Evolutionary conservation across 306 rosid species (phyloP).

Genomic region (Gynostemma pentaphyllum): DNA sequence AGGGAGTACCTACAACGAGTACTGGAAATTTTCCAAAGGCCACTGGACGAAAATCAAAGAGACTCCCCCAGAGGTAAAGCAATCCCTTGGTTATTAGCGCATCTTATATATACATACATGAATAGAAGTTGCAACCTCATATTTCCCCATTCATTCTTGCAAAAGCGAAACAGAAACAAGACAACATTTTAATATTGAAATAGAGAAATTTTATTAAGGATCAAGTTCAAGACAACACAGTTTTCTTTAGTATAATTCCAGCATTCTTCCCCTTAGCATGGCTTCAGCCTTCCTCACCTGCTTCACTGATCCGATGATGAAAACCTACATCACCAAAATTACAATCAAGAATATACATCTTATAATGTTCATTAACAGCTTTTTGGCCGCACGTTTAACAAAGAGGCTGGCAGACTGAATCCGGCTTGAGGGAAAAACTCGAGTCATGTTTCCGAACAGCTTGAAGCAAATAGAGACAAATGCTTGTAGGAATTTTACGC

Average conservation of each 20-base stretch:
- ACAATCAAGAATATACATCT: background rate
- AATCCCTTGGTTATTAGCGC: slow-evolving; percentile 2
- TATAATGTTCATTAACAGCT: background rate
- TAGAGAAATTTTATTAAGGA: background rate
- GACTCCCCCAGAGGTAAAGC: background rate
- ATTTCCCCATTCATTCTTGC: background rate
- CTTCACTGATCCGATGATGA: slow-evolving; percentile 72
- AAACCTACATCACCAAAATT: slow-evolving; percentile 37
- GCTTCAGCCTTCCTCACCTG: slow-evolving; percentile 98
- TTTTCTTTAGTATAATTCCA: slow-evolving; percentile 30
- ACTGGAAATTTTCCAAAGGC: too few species aligned
- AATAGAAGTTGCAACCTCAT: background rate
- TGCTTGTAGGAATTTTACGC: background rate
- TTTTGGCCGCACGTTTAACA: background rate
- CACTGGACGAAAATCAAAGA: too few species aligned
- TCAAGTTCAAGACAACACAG: slow-evolving; percentile 5
- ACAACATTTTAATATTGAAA: background rate
- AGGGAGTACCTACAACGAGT: too few species aligned
- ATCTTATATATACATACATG: too few species aligned
- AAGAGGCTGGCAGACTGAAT: background rate
- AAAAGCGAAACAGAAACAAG: background rate
- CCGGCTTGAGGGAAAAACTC: background rate
- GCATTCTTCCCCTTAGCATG: slow-evolving; percentile 78
- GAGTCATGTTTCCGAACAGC: background rate
- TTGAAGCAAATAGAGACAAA: background rate